Conservation (phyloP, 2,329 filamentous ascomycete species). For the Arthrobotrys musiformis region DNA sequence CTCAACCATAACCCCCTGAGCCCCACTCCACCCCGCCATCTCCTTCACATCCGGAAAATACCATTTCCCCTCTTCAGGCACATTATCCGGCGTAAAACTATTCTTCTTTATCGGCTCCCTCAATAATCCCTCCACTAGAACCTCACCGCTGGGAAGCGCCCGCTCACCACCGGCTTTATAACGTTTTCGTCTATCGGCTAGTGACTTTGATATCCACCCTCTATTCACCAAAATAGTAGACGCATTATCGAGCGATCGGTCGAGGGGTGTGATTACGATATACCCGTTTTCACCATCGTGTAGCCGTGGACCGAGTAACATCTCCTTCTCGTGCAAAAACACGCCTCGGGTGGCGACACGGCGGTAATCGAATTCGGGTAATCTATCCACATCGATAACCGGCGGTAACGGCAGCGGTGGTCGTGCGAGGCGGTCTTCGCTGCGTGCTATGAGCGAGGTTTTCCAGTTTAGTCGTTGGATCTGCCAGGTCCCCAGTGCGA, state of each 20-base stretch:
- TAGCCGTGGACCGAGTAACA: constrained; percentile 92
- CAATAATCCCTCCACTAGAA: constrained; percentile 84
- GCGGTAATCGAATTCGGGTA: constrained; percentile 91
- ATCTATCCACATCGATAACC: constrained; percentile 79
- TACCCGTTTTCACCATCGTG: constrained; percentile 89
- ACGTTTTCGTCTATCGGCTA: constrained; percentile 72
- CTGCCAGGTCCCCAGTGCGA: constrained; percentile 92
- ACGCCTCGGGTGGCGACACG: constrained; percentile 79
- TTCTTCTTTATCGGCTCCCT: constrained; percentile 96
- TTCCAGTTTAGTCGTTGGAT: constrained; percentile 94
- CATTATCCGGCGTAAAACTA: constrained; percentile 92
- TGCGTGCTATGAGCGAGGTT: constrained; percentile 86
- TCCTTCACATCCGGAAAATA: constrained; percentile 94
- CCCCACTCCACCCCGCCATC: constrained; percentile 85
- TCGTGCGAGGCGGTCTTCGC: constrained; percentile 81
- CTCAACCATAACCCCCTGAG: constrained; percentile 93
- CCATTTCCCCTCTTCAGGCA: constrained; percentile 83
- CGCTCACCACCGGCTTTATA: constrained; percentile 63
- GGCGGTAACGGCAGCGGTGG: constrained; percentile 83
- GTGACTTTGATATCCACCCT: constrained; percentile 88
- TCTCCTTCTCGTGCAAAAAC: constrained; percentile 89
- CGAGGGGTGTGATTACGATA: constrained; percentile 89
- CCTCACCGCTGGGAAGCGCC: constrained; percentile 75
- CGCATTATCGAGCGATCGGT: constrained; percentile 66
- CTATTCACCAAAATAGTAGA: constrained; percentile 81